Conservation (phyloP, 2,329 filamentous ascomycete species). For the Ciborinia camelliae region DNA sequence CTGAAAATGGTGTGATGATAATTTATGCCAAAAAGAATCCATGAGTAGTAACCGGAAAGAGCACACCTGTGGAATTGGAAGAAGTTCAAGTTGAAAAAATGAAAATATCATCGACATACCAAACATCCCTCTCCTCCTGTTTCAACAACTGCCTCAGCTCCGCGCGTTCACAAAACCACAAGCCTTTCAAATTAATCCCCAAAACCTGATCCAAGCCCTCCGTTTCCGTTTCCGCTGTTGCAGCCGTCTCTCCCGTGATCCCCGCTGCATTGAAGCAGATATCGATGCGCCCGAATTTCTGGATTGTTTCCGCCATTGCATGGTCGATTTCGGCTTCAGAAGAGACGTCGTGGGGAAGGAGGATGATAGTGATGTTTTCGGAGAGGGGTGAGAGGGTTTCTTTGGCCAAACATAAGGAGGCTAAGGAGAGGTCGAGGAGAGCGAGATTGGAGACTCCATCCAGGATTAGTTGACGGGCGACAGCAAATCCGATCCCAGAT, state of each 20-base stretch:
- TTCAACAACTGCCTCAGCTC: constrained; percentile 35
- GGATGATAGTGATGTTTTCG: constrained; percentile 17
- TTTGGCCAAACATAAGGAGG: constrained; percentile 6
- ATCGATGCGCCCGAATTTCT: constrained; percentile 51
- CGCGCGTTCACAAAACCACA: constrained; percentile 40
- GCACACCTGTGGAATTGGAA: not conserved
- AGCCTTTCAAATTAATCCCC: constrained; percentile 39
- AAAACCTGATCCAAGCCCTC: constrained; percentile 34
- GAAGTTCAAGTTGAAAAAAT: not conserved
- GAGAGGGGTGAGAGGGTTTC: not conserved
- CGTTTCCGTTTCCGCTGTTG: constrained; percentile 27
- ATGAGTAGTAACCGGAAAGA: not conserved
- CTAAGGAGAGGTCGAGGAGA: constrained; percentile 24
- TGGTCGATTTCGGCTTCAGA: constrained; percentile 25
- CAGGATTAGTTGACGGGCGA: constrained; percentile 24
- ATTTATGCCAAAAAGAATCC: too few species aligned
- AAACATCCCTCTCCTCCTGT: constrained; percentile 28
- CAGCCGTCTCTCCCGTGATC: constrained; percentile 21
- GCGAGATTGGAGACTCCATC: constrained; percentile 27
- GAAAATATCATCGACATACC: constrained; percentile 13
- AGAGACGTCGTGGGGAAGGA: constrained; percentile 22
- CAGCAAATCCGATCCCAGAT: constrained; percentile 29
- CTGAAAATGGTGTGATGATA: too few species aligned
- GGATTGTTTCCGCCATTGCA: constrained; percentile 39
- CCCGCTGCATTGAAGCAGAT: constrained; percentile 53